Evolutionary conservation across 176 grass and related monocot genomes (phyloP), one percentile per base, ranked within the genome.

Genomic region (Bolboschoenus planiculmis): DNA sequence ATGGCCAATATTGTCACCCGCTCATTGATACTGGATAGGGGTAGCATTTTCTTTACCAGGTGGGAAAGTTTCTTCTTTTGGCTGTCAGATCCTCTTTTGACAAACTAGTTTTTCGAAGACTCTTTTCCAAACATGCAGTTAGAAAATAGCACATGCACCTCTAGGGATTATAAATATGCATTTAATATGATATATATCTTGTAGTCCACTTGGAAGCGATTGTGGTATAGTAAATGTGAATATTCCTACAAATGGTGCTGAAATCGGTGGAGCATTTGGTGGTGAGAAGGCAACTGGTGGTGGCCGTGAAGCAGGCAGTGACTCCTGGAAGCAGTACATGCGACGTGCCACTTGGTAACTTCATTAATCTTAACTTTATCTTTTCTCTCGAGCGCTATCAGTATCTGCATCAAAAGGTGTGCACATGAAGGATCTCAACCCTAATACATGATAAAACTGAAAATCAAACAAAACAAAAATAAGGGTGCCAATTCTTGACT

Each of bases 271-370:
- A 87, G 96, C 92, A 85, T 99, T 99, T 91, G 96, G 96, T 85
- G 96, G 96, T 84, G 96, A 99, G 85, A 99, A 99, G 53, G 92
- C 96, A 56, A 99, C 96, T 3, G 96, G 95, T 56, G 96, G 92
- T 47, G 96, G 96, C 8, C 86, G 96, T 84, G 96, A 95, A 93
- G 96, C 96, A 36, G 96, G 92, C 80, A 99, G 96, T 64, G 96
- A 99, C 88, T 99, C 96, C 4, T 99, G 96, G 96, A 99, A 99
- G 77, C 96, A 98, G 84, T 98, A 95, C 82, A 98, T 95, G 96
- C 90, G 96, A 34, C 93, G 96, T 58, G 87, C 91, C 21, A 98
- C 96, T 85, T 95, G 90, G 96, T 95, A 95, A 91, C 54, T 86
- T 57, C 1, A 80, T 51, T 86, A 81, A 29, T 7, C 21, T 53